Conservation (phyloP, 148 eudicot species). For the Cornus controversa region DNA sequence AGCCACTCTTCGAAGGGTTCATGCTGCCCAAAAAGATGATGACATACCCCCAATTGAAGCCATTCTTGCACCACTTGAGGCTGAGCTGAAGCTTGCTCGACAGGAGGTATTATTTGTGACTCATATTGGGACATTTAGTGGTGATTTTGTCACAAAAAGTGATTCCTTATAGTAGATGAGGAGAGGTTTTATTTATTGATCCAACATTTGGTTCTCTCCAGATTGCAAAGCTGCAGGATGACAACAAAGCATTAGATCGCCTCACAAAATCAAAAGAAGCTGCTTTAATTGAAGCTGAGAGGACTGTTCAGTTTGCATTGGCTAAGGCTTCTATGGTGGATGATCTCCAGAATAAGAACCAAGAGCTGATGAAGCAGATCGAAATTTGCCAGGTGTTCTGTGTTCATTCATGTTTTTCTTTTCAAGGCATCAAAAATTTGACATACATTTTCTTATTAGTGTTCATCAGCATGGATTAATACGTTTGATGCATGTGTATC, state of each 20-base stretch:
- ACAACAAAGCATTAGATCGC: slow-evolving; percentile 64
- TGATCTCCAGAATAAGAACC: slow-evolving; percentile 71
- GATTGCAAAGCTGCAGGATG: slow-evolving; percentile 77
- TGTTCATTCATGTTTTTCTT: not conserved
- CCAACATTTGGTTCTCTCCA: slow-evolving; percentile 18
- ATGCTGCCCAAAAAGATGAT: slow-evolving; percentile 76
- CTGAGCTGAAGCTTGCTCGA: slow-evolving; percentile 71
- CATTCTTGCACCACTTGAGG: slow-evolving; percentile 70
- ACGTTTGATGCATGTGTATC: slow-evolving; percentile 6
- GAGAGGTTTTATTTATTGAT: not conserved
- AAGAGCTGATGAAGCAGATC: slow-evolving; percentile 71
- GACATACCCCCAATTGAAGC: slow-evolving; percentile 84
- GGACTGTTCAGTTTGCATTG: slow-evolving; percentile 65
- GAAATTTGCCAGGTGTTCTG: slow-evolving; percentile 63
- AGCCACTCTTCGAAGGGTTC: slow-evolving; percentile 72
- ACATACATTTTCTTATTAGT: not conserved
- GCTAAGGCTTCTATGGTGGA: slow-evolving; percentile 78
- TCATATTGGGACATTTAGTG: not conserved
- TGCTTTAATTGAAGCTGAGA: slow-evolving; percentile 70
- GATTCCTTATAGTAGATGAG: not conserved
- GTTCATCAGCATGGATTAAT: not conserved
- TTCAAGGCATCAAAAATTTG: not conserved
- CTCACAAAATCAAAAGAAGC: slow-evolving; percentile 77
- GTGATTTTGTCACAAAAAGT: not conserved
- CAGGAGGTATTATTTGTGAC: slow-evolving; percentile 44